Conservation (phyloP, 805 yeast species). For the Lipomyces chichibuensis region DNA sequence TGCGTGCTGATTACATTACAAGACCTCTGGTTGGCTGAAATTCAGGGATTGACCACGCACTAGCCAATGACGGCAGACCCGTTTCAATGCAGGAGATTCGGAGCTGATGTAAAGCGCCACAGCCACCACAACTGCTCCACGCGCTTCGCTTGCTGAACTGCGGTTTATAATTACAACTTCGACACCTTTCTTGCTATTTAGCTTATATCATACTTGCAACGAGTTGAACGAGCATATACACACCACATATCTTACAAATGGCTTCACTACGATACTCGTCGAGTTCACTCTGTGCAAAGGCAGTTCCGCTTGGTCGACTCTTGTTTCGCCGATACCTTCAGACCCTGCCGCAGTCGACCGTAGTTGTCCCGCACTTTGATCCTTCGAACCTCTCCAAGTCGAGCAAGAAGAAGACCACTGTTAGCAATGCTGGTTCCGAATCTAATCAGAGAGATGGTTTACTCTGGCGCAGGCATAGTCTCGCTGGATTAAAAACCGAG, state of each 20-base stretch:
- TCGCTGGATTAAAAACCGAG: slow-evolving; percentile 8
- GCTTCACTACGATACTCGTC: not conserved
- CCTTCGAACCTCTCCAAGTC: slow-evolving; percentile 6
- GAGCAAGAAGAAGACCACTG: not conserved
- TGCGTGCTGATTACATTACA: not conserved
- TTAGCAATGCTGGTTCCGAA: not conserved
- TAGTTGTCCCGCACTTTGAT: slow-evolving; percentile 16
- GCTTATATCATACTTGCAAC: not conserved
- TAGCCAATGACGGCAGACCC: not conserved
- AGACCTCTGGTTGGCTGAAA: not conserved
- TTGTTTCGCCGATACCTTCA: slow-evolving; percentile 12
- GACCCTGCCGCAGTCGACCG: slow-evolving; percentile 9
- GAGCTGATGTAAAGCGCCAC: too few relatives aligned
- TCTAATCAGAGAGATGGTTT: not conserved
- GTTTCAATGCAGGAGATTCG: too few relatives aligned
- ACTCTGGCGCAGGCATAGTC: slow-evolving; percentile 30
- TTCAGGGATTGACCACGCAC: not conserved
- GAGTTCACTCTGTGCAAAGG: not conserved
- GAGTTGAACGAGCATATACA: not conserved
- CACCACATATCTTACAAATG: not conserved
- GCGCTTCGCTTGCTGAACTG: not conserved
- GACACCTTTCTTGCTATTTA: not conserved
- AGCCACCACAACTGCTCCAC: not conserved
- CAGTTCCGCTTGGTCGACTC: not conserved
- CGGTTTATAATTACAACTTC: not conserved